Conservation (phyloP, 1,139 yeast species). For the Arxiozyma bovina region DNA sequence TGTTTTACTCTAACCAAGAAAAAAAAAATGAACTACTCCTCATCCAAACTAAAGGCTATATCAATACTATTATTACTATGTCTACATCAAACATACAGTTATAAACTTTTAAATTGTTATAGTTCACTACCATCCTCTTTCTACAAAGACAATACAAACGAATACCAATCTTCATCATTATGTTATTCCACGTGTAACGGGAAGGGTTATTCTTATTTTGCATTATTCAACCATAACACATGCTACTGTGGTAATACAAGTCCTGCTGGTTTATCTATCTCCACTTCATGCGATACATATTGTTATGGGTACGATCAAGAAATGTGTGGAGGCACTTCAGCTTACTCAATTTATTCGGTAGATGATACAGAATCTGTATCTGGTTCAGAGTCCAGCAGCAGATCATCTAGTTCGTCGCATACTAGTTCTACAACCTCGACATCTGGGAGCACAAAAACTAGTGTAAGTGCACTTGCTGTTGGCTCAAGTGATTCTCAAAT, state of each 20-base stretch:
- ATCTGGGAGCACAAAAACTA: background rate
- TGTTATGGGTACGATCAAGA: constrained; percentile 34
- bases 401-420: background rate
- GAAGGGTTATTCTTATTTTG: constrained; percentile 40
- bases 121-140: constrained; percentile 34
- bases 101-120: constrained; percentile 28
- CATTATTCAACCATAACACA: constrained; percentile 40
- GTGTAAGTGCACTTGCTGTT: background rate
- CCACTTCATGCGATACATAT: constrained; percentile 23
- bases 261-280: constrained; percentile 32
- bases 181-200: constrained; percentile 39
- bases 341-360: constrained; percentile 31
- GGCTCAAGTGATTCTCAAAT: background rate
- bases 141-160: constrained; percentile 32
- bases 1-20: background rate
- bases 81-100: constrained; percentile 5
- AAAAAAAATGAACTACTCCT: background rate
- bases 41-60: background rate
- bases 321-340: constrained; percentile 38
- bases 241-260: constrained; percentile 47
- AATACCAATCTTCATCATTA: constrained; percentile 39
- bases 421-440: background rate
- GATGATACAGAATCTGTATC: constrained; percentile 13
- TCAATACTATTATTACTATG: background rate
- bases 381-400: background rate